phyloP scores from a whole-genome alignment of 202 grass and related monocot species.

The Alloteropsis angusta region DNA sequence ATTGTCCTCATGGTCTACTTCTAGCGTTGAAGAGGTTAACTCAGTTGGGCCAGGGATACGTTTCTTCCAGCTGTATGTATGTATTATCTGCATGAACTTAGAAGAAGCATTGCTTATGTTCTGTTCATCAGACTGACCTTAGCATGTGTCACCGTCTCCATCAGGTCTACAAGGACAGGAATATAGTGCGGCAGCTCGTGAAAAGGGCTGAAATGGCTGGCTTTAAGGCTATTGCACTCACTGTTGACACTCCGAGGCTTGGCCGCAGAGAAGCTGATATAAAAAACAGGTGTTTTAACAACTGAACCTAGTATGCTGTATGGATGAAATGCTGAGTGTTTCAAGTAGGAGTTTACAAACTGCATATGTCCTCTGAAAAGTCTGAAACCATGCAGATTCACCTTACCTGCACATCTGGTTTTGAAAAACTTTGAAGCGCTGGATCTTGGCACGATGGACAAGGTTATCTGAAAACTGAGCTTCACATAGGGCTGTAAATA shows the following conservation, averaged over 20 bases:
- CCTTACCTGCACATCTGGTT: constrained; percentile 54
- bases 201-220: constrained; percentile 81
- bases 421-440: constrained; percentile 77
- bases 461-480: constrained; percentile 36
- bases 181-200: constrained; percentile 63
- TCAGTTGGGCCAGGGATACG: constrained; percentile 74
- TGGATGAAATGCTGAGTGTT: background rate
- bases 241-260: constrained; percentile 75
- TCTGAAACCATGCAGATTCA: constrained; percentile 45
- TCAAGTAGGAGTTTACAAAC: background rate
- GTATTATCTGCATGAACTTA: background rate
- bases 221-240: constrained; percentile 81
- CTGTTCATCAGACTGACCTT: background rate
- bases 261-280: constrained; percentile 88
- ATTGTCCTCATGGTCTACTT: constrained; percentile 84
- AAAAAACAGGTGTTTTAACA: constrained; percentile 56
- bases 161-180: constrained; percentile 94
- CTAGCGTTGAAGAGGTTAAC: constrained; percentile 77
- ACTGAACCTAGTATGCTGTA: background rate
- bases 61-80: constrained; percentile 98
- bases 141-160: background rate
- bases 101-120: background rate
- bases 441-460: constrained; percentile 65
- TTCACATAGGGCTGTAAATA: background rate
- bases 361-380: background rate